Percentiles rank a stretch among this genome's conserved stretches.
Evolutionary conservation across 345 rosid genomes (phyloP).

Genomic region (Aquilaria yunnanensis): DNA sequence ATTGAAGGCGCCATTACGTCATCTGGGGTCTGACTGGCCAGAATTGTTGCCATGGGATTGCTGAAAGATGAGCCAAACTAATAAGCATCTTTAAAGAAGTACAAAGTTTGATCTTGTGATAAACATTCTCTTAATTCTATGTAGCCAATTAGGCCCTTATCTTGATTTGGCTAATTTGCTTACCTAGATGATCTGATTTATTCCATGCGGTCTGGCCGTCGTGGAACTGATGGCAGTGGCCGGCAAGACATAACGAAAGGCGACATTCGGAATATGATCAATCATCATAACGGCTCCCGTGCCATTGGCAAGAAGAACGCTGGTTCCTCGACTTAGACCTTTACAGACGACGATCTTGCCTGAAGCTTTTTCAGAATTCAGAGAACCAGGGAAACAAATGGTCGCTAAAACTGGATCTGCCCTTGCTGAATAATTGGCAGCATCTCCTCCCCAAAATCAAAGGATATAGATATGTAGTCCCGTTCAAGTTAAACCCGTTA

Average conservation of each 20-base stretch:
- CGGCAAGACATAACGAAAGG: constrained; percentile 22
- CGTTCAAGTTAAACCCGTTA: constrained; percentile 19
- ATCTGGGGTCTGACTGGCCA: constrained; percentile 6
- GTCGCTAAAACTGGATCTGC: constrained; percentile 8
- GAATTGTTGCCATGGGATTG: constrained; percentile 26
- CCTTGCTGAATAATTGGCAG: constrained; percentile 26
- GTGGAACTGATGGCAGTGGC: constrained; percentile 16
- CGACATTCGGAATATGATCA: constrained; percentile 6
- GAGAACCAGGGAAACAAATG: constrained; percentile 4
- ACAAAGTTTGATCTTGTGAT: not conserved
- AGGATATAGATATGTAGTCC: constrained; percentile 9
- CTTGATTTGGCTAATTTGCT: too few species aligned
- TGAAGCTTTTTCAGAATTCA: constrained; percentile 16
- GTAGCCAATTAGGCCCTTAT: too few species aligned
- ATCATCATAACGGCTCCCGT: constrained; percentile 20
- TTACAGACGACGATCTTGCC: constrained; percentile 28
- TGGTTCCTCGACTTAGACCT: constrained; percentile 3
- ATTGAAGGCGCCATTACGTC: constrained; percentile 22
- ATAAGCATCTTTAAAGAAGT: too few species aligned
- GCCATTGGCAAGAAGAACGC: constrained; percentile 16
- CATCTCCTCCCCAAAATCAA: constrained; percentile 34
- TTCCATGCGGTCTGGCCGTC: constrained; percentile 14
- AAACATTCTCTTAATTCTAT: too few species aligned
- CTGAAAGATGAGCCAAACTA: not conserved
- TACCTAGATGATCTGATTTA: constrained; percentile 26